Base-by-base conservation (phyloP, 148 eudicot genomes). In the Chenopodium formosanum region DNA sequence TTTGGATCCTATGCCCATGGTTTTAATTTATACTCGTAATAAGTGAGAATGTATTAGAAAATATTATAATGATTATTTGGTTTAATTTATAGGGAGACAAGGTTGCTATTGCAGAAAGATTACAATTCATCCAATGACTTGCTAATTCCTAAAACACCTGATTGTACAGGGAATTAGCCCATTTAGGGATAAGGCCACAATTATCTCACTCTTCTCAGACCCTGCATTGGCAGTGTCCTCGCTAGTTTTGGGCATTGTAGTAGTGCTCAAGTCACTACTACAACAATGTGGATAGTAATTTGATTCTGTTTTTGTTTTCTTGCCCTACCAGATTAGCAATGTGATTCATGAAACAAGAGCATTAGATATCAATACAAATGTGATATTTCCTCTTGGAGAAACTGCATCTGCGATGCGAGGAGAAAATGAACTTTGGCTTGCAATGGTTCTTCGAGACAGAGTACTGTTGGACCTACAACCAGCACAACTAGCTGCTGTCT, bases 371-470 rank as follows among this genome's bases (percentile, higher is more conserved):
- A 96, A 96, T 81, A 92, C 98, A 44, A 91, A 89, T 72, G 81
- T 90, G 77, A 84, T 96, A 80, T 96, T 94, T 82, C 99, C 99
- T 56, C 93, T 96, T 69, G 99, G 99, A 77, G 99, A 96, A 94
- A 96, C 98, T 79, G 98, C 99, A 69, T 92, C 99, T 77, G 94
- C 95, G 58, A 89, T 96, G 82, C 95, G 99, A 80, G 99, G 99
- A 81, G 98, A 94, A 88, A 96, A 94, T 86, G 99, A 94, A 88
- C 98, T 96, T 52, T 96, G 99, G 99, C 90, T 96, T 70, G 98
- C 99, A 52, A 90, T 91, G 90, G 97, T 96, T 83, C 95, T 96
- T 75, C 93, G 99, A 80, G 92, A 89, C 86, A 94, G 89, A 85
- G 84, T 92, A 62, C 85, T 96, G 84, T 77, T 89, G 58, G 91